Base-by-base conservation (phyloP, 2,329 filamentous ascomycete species). In the Scedosporium apiospermum region DNA sequence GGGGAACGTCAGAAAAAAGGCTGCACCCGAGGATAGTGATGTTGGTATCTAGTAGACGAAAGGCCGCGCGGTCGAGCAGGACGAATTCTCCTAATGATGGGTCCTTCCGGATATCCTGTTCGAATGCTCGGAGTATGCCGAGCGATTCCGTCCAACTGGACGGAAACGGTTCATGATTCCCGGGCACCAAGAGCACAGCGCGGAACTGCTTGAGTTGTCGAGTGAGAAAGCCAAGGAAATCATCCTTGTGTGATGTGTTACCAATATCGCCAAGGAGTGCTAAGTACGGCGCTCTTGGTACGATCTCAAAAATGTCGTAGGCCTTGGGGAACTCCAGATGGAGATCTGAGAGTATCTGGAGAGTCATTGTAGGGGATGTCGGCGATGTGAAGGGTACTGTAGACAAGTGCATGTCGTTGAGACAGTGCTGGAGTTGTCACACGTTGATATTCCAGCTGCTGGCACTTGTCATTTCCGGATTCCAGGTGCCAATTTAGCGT, bases 221-320 rank as follows among this genome's bases (percentile, higher is more conserved):
- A 12, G 68, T 72, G 9, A 86, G 69, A 66, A 86, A 86, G 1
- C 38, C 61, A 41, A 78, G 71, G 65, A 77, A 77, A 0, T 77
- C 75, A 14, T 74, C 67, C 49, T 79, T 73, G 63, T 79, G 74
- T 7, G 71, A 64, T 18, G 75, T 60, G 63, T 77, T 76, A 55
- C 82, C 83, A 59, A 86, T 81, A 65, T 86, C 82, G 21, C 84
- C 83, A 0, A 86, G 74, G 0, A 87, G 74, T 0, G 81, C 82
- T 2, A 87, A 74, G 63, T 79, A 76, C 0, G 79, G 78, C 1
- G 82, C 78, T 59, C 71, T 73, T 1, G 79, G 77, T 0, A 67
- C 60, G 26, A 85, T 78, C 2, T 79, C 67, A 66, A 81, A 86
- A 21, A 72, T 23, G 34, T 82, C 77, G 68, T 86, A 86, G n/a